phyloP scores from a whole-genome alignment of 345 rosid species.

The Citrus hindsii region DNA sequence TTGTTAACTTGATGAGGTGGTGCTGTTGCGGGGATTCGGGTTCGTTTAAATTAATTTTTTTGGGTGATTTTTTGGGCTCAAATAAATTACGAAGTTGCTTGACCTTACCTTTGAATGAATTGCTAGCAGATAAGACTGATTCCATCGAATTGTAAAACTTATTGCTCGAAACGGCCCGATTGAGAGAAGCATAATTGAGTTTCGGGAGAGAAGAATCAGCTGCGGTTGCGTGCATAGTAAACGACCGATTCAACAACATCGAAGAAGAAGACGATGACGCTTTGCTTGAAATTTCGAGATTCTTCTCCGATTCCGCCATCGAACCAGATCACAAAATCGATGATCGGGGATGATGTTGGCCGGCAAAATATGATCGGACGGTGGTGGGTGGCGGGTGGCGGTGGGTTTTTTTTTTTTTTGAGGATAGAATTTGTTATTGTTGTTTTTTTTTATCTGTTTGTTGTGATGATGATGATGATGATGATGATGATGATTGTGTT shows the following conservation, averaged over 20 bases:
- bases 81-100: conserved; percentile 60
- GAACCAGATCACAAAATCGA: conserved; percentile 24
- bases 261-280: conserved; percentile 7
- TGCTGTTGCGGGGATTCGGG: background rate
- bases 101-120: conserved; percentile 65
- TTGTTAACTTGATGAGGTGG: background rate
- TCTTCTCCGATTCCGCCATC: conserved; percentile 47
- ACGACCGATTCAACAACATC: conserved; percentile 47
- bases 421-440: background rate
- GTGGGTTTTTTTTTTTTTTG: background rate
- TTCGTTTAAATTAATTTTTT: conserved; percentile 23
- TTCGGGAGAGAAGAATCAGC: conserved; percentile 33
- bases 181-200: conserved; percentile 38
- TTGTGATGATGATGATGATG: background rate
- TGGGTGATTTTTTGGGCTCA: conserved; percentile 37
- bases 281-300: conserved; percentile 27
- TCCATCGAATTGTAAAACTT: conserved; percentile 54
- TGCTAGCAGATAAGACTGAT: conserved; percentile 25
- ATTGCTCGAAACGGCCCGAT: conserved; percentile 50
- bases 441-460: too few species aligned
- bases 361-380: background rate
- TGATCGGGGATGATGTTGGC: background rate
- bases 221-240: conserved; percentile 34
- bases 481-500: background rate
- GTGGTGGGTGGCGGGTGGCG: background rate